Conservation (phyloP, 176 grass and related monocot species). For the Secale cereale region DNA sequence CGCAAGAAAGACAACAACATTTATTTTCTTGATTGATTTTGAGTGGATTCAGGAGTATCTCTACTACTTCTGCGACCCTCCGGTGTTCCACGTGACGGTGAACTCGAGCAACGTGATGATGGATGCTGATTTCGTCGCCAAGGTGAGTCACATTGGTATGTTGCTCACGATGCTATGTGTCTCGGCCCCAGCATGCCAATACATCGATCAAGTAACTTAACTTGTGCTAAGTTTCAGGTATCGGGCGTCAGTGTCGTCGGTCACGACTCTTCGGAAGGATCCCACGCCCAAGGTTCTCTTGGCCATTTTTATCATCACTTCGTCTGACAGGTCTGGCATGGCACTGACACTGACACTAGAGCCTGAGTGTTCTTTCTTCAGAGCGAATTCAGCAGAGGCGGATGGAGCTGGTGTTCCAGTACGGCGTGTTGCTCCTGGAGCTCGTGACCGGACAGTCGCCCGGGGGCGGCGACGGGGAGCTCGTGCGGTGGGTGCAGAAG, state of each 20-base stretch:
- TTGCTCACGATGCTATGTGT: background rate
- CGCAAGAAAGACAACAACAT: background rate
- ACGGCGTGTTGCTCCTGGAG: slow-evolving; percentile 88
- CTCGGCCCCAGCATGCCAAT: no score
- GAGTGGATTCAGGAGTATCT: slow-evolving; percentile 78
- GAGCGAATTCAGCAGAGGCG: slow-evolving; percentile 58
- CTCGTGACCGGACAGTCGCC: slow-evolving; percentile 87
- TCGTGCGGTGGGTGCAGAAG: slow-evolving; percentile 86
- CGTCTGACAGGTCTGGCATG: background rate
- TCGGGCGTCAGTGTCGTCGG: slow-evolving; percentile 53
- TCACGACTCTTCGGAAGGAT: slow-evolving; percentile 4
- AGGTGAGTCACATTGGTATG: slow-evolving; percentile 36
- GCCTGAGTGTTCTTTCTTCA: slow-evolving; percentile 15
- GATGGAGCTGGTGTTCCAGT: slow-evolving; percentile 68
- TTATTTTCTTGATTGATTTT: slow-evolving; percentile 21
- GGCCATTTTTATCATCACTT: background rate
- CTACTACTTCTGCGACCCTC: slow-evolving; percentile 86
- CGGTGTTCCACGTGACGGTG: slow-evolving; percentile 67
- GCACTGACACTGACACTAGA: background rate
- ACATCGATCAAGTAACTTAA: background rate
- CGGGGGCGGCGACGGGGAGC: slow-evolving; percentile 62
- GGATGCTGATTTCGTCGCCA: slow-evolving; percentile 64
- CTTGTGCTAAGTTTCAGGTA: slow-evolving; percentile 37
- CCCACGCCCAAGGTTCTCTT: slow-evolving; percentile 38
- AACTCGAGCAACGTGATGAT: slow-evolving; percentile 69